Base-by-base conservation (phyloP, 805 yeast genomes). In the Wickerhamiella spandovensis region DNA sequence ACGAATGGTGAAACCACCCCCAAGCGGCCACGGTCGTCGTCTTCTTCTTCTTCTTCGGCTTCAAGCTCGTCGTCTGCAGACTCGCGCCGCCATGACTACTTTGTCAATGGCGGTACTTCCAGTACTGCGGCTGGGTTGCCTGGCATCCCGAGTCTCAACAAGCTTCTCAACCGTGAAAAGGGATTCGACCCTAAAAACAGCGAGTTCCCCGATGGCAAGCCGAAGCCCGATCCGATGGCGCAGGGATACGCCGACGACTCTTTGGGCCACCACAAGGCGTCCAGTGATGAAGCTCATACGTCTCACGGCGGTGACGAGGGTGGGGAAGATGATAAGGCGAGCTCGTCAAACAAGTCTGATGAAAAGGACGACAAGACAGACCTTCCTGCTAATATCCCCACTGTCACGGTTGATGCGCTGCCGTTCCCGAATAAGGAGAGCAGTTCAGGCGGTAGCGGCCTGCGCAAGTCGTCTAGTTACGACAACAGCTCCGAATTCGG, bases 101-200 rank as follows among this genome's bases (percentile, higher is more conserved):
- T 10, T 23, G 13, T 17, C 46, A 18, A 41, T 10, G 30, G 12
- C 3, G 37, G 41, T 8, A 46, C 48, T 8, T 43, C 50, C 3
- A 46, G 50, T 17, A 37, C 51, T 3, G 44, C 54, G 5, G 54
- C 54, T 12, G 54, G 51, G 1, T 24, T 48, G 2, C 54, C 54
- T 18, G 54, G 54, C 17, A 32, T 51, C 3, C 54, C 54, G 22
- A 43, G 49, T 21, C 21, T 48, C 13, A 28, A 43, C 30, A 15
- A 41, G 5, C 13, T 41, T 18, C 38, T 47, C 13, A 10, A 18
- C 18, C 22, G 24, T n/a, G 25, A 38, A 5, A 17, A 47, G 25
- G 41, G 30, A 2, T 51, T 47, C 21, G 45, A 51, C 43, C 53
- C 53, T 4, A 45, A 42, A 5, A 22, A 44, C 7, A 41, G 48